Percentiles rank a stretch among this genome's conserved stretches.
phyloP scores from a whole-genome alignment of 75 land plant genomes.

The Sequoiadendron giganteum region DNA sequence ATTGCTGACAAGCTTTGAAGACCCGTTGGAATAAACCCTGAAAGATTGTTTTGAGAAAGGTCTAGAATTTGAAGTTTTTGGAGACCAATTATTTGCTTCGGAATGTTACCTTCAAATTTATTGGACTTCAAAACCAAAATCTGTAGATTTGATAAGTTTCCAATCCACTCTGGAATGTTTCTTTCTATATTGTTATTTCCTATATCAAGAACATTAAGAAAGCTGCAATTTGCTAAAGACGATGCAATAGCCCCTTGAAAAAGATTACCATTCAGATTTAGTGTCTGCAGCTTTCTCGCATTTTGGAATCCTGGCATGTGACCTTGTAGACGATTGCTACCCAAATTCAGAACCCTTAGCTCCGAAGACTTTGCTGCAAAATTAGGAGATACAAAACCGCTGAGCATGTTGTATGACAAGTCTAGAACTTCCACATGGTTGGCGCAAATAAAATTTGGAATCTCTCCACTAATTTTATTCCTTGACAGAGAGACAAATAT shows the following conservation, averaged over 20 bases:
- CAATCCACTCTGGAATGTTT: constrained; percentile 1
- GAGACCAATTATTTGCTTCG: constrained; percentile 17
- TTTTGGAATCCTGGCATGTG: background rate
- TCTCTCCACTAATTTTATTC: constrained; percentile 43
- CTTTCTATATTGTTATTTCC: constrained; percentile 29
- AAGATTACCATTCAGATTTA: constrained; percentile 26
- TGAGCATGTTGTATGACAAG: constrained; percentile 34
- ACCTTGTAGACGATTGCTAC: background rate
- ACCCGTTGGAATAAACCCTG: constrained; percentile 33
- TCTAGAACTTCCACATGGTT: constrained; percentile 19
- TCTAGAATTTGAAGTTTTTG: constrained; percentile 44
- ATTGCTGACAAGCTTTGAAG: constrained; percentile 34
- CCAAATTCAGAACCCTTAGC: background rate
- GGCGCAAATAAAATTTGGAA: constrained; percentile 21
- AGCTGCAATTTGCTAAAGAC: constrained; percentile 22
- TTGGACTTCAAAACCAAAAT: constrained; percentile 32
- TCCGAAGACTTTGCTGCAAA: background rate
- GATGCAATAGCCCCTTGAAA: constrained; percentile 32
- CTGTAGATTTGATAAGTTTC: constrained; percentile 5
- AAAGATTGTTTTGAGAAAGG: constrained; percentile 58
- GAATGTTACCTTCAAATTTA: constrained; percentile 32
- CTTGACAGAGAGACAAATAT: background rate
- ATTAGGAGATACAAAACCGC: constrained; percentile 22
- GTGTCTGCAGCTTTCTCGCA: background rate
- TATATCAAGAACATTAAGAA: constrained; percentile 22